Evolutionary conservation across 257 asterid species (phyloP).

Genomic region (Solanum sitiens): DNA sequence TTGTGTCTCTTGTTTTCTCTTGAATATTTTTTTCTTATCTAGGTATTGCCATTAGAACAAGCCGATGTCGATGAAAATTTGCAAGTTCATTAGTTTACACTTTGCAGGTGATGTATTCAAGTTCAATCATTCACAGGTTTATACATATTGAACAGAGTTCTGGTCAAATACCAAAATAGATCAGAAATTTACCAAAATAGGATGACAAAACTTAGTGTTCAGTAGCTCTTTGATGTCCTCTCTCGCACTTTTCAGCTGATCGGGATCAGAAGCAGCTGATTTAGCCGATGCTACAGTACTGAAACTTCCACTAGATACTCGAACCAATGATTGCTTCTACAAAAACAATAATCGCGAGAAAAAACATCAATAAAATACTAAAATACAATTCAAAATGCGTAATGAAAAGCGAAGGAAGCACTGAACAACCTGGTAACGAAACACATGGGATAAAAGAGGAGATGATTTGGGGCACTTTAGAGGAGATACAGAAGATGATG

Average conservation of each 20-base stretch:
- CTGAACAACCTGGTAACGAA: slow-evolving; percentile 38
- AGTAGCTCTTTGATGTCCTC: slow-evolving; percentile 82
- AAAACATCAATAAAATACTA: background rate
- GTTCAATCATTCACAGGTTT: background rate
- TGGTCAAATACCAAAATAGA: background rate
- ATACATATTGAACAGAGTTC: background rate
- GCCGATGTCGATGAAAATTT: background rate
- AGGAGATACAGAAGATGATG: slow-evolving; percentile 8
- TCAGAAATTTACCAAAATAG: slow-evolving; percentile 50
- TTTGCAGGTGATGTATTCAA: background rate
- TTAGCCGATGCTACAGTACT: slow-evolving; percentile 53
- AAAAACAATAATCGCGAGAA: background rate
- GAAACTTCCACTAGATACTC: slow-evolving; percentile 35
- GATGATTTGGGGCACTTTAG: slow-evolving; percentile 46
- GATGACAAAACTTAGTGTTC: slow-evolving; percentile 58
- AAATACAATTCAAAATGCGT: background rate
- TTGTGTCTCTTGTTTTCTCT: background rate
- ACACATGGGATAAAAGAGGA: slow-evolving; percentile 34
- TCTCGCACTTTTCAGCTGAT: slow-evolving; percentile 84
- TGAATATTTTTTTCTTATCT: background rate
- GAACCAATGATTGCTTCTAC: slow-evolving; percentile 30
- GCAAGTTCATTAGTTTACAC: background rate
- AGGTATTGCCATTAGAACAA: background rate
- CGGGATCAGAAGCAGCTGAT: slow-evolving; percentile 63
- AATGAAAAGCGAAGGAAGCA: background rate